phyloP scores from a whole-genome alignment of 1,139 yeast genomes.

The Scheffersomyces cryptocercus region DNA sequence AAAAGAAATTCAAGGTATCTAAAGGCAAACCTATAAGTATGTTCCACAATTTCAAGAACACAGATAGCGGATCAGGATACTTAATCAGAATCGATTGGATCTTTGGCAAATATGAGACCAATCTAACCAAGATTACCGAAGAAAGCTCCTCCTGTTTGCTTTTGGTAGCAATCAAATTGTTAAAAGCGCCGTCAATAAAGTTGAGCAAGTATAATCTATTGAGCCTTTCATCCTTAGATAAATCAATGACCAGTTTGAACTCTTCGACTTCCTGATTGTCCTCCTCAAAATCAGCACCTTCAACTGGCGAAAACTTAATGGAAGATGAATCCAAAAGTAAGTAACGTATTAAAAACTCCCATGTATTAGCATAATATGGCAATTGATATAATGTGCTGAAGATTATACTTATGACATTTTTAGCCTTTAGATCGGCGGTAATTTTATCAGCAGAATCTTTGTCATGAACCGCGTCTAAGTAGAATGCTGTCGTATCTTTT shows the following conservation, averaged over 20 bases:
- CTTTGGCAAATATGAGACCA: slow-evolving; percentile 20
- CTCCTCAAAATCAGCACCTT: slow-evolving; percentile 8
- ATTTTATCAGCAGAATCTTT: not conserved
- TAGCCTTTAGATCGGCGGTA: not conserved
- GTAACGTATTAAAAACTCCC: slow-evolving; percentile 42
- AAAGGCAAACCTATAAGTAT: slow-evolving; percentile 20
- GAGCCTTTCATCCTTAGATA: slow-evolving; percentile 11
- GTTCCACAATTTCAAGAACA: slow-evolving; percentile 35
- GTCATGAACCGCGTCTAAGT: slow-evolving; percentile 1
- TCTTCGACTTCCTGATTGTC: slow-evolving; percentile 20
- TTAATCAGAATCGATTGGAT: slow-evolving; percentile 24
- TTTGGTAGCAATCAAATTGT: slow-evolving; percentile 15
- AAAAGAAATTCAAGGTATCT: slow-evolving; percentile 17
- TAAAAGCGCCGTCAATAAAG: slow-evolving; percentile 31
- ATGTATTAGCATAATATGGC: slow-evolving; percentile 21
- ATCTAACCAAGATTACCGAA: slow-evolving; percentile 18
- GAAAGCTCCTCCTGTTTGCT: slow-evolving; percentile 16
- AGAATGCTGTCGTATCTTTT: not conserved
- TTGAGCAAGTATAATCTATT: slow-evolving; percentile 17
- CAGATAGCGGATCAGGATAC: slow-evolving; percentile 15
- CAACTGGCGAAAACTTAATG: slow-evolving; percentile 17
- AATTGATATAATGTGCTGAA: slow-evolving; percentile 20
- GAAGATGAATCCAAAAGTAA: slow-evolving; percentile 45
- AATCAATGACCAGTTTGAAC: slow-evolving; percentile 24
- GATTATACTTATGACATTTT: slow-evolving; percentile 7